Evolutionary conservation across 768 basidiomycete species (phyloP).

Genomic region (Tulasnella sp.): DNA sequence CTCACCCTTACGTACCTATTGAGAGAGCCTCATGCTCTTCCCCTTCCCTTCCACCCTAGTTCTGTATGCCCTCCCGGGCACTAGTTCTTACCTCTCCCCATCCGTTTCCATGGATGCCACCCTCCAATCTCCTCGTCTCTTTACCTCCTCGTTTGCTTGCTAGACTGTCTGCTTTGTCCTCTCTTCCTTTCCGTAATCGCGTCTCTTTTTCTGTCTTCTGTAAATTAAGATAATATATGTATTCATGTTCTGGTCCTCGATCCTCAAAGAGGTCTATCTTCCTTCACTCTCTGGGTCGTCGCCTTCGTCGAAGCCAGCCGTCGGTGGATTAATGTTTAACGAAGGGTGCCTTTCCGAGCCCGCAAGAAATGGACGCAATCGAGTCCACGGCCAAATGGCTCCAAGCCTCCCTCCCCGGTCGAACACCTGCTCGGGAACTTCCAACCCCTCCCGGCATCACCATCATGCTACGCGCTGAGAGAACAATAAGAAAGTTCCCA

Average conservation of each 20-base stretch:
- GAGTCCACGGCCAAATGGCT: no score
- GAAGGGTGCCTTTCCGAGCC: no score
- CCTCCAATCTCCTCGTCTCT: not conserved
- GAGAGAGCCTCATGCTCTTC: not conserved
- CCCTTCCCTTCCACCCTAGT: not conserved
- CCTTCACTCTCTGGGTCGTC: not conserved
- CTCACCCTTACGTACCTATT: not conserved
- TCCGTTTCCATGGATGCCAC: not conserved
- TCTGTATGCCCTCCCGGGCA: not conserved
- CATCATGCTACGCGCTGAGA: no score
- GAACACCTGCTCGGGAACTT: no score
- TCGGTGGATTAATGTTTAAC: no score
- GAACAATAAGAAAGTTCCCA: no score
- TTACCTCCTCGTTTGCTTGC: no score
- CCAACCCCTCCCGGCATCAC: no score
- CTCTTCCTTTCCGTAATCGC: not conserved
- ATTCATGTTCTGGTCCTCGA: not conserved
- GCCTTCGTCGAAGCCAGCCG: not conserved
- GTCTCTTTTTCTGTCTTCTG: not conserved
- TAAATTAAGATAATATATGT: not conserved
- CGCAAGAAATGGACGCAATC: no score
- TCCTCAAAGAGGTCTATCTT: not conserved
- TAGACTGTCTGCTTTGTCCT: not conserved
- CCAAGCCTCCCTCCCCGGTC: no score
- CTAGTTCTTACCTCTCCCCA: not conserved